A percentile compares a stretch with the other conserved stretches of the same genome.
phyloP scores from a whole-genome alignment of 2,329 filamentous ascomycete genomes.

The Fusarium fujikuroi region DNA sequence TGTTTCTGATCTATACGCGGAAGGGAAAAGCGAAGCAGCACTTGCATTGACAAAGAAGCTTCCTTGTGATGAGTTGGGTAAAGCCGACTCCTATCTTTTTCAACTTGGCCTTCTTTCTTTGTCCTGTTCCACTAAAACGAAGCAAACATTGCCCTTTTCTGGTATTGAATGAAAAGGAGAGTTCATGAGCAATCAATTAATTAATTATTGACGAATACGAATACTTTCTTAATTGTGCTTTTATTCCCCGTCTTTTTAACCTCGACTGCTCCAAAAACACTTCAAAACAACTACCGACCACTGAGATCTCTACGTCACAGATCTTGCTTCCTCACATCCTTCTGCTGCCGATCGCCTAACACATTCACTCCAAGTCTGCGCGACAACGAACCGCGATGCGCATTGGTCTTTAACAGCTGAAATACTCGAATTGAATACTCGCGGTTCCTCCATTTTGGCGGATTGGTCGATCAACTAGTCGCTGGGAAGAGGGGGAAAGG shows the following conservation, averaged over 20 bases:
- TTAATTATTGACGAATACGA: constrained; percentile 23
- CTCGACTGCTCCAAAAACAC: constrained; percentile 9
- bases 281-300: constrained; percentile 12
- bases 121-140: constrained; percentile 24
- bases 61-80: constrained; percentile 29
- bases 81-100: constrained; percentile 34
- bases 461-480: constrained; percentile 10
- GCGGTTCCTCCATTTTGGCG: not conserved
- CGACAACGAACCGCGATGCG: constrained; percentile 41
- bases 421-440: constrained; percentile 23
- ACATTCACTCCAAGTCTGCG: not conserved
- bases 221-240: constrained; percentile 8
- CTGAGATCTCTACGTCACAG: constrained; percentile 27
- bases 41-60: constrained; percentile 27
- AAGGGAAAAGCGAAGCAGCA: constrained; percentile 19
- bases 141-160: constrained; percentile 29
- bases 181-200: constrained; percentile 22
- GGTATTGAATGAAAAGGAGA: constrained; percentile 30
- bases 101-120: constrained; percentile 28
- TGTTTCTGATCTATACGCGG: constrained; percentile 27
- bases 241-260: constrained; percentile 34
- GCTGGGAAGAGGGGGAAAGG: constrained; percentile 14
- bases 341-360: constrained; percentile 9
- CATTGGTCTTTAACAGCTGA: constrained; percentile 36
- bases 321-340: constrained; percentile 9